A percentile compares a stretch with the other conserved stretches of the same genome.
Conservation (phyloP, 805 yeast species). For the Lipomyces orientalis region DNA sequence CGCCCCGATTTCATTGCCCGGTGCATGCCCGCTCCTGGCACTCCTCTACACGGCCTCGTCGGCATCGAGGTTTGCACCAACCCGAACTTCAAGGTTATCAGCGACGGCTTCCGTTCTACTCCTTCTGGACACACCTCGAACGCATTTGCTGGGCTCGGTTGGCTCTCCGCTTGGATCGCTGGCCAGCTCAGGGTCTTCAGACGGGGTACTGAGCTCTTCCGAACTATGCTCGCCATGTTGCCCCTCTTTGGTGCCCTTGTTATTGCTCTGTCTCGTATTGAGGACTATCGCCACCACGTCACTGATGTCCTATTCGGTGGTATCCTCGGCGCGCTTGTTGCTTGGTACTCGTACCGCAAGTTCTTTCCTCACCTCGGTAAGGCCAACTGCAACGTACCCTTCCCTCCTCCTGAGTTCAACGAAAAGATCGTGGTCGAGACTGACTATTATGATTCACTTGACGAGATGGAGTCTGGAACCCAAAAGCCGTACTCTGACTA, state of each 20-base stretch:
- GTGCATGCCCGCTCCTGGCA: constrained; percentile 66
- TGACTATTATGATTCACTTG: constrained; percentile 36
- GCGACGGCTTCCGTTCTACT: constrained; percentile 62
- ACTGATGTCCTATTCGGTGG: constrained; percentile 83
- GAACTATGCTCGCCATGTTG: constrained; percentile 40
- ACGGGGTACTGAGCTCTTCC: constrained; percentile 42
- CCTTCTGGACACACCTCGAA: constrained; percentile 68
- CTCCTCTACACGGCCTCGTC: constrained; percentile 54
- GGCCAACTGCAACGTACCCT: constrained; percentile 38
- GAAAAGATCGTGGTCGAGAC: constrained; percentile 22
- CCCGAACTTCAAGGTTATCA: constrained; percentile 43
- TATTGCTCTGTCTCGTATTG: constrained; percentile 85
- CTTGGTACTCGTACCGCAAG: constrained; percentile 62
- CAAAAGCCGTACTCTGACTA: constrained; percentile 30
- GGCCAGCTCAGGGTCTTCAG: constrained; percentile 56
- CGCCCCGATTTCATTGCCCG: constrained; percentile 93
- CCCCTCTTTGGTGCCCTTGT: constrained; percentile 57
- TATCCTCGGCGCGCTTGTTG: constrained; percentile 65
- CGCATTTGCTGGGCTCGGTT: constrained; percentile 58
- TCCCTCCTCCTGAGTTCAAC: constrained; percentile 32
- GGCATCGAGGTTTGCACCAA: constrained; percentile 50
- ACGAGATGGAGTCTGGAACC: constrained; percentile 35
- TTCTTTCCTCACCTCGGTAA: constrained; percentile 53
- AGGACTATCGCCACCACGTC: constrained; percentile 93
- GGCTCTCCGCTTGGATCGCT: constrained; percentile 56